phyloP scores from a whole-genome alignment of 176 grass and related monocot genomes.

The Rhynchospora pubera region DNA sequence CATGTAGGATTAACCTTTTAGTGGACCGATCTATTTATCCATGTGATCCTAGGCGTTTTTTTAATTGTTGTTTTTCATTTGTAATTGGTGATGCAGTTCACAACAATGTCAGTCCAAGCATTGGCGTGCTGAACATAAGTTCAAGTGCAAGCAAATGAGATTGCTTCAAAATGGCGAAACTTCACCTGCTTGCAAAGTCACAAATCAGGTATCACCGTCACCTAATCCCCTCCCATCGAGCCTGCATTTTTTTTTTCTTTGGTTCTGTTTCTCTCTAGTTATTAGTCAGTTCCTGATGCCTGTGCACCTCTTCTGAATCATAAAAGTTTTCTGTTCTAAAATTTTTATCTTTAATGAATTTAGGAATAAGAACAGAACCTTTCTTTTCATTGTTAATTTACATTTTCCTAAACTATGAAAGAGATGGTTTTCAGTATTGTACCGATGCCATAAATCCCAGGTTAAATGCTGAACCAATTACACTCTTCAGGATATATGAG shows the following conservation, averaged over 20 bases:
- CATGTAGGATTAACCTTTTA: background rate
- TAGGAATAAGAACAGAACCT: background rate
- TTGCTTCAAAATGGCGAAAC: slow-evolving; percentile 25
- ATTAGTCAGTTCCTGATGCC: background rate
- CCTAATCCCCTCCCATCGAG: background rate
- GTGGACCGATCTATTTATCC: background rate
- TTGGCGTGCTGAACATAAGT: slow-evolving; percentile 69
- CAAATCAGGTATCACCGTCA: background rate
- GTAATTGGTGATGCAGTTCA: slow-evolving; percentile 50
- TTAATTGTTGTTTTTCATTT: slow-evolving; percentile 17
- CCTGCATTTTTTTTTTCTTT: background rate
- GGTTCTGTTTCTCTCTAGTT: background rate
- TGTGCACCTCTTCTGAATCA: background rate
- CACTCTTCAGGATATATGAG: background rate
- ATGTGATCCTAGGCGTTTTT: slow-evolving; percentile 8
- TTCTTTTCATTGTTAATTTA: background rate
- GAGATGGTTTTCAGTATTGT: background rate
- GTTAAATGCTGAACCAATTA: background rate
- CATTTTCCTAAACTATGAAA: background rate
- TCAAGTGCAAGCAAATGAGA: slow-evolving; percentile 82
- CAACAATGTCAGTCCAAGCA: slow-evolving; percentile 65
- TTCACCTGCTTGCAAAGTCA: slow-evolving; percentile 11
- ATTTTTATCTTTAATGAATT: background rate
- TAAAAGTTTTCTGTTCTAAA: background rate
- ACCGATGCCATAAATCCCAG: background rate